Conservation (phyloP, 257 asterid genomes). For the Solanum rostratum region DNA sequence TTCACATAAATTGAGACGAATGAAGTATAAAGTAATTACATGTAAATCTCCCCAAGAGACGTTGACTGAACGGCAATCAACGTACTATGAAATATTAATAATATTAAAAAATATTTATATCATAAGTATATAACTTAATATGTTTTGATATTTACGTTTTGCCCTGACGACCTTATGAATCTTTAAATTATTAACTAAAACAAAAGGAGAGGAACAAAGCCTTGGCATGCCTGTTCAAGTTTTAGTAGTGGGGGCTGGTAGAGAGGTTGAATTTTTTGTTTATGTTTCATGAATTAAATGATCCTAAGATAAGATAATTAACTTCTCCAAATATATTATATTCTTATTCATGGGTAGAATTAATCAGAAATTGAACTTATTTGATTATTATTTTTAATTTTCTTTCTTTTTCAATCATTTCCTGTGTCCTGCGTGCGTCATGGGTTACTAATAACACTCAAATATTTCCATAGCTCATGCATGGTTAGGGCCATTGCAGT, state of each 20-base stretch:
- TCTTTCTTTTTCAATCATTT: background rate
- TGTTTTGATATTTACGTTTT: background rate
- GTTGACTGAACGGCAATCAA: background rate
- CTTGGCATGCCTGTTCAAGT: background rate
- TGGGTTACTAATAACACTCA: background rate
- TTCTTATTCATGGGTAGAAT: background rate
- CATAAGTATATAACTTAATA: background rate
- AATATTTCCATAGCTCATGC: background rate
- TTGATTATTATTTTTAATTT: background rate
- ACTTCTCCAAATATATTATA: background rate
- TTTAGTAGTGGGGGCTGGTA: background rate
- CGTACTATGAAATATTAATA: background rate
- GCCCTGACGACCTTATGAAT: background rate
- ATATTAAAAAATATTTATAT: background rate
- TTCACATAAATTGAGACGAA: background rate
- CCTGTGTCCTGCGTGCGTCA: background rate
- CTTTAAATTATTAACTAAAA: background rate
- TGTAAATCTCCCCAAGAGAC: background rate
- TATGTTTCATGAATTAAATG: background rate
- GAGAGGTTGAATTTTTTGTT: background rate
- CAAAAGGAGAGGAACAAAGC: background rate
- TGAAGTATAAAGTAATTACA: background rate
- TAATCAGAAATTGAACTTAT: background rate
- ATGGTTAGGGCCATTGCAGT: background rate
- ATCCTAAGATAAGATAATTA: background rate